These are phyloP conservation scores for Colletotrichum horii DNA, from an alignment of 2,329 filamentous ascomycete genomes.

Conservation along the genomic window DNA sequence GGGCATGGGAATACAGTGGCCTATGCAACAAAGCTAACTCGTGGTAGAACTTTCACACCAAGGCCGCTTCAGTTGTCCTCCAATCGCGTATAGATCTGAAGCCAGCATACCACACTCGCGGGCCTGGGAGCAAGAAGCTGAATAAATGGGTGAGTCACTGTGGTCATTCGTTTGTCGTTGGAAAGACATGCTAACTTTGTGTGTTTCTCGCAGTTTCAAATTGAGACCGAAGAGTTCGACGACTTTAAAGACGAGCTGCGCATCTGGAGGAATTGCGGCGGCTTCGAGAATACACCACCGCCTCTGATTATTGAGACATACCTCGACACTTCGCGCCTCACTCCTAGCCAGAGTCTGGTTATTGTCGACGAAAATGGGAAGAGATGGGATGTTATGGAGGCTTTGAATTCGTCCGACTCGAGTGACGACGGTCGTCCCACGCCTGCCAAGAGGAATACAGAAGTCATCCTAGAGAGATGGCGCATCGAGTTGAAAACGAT, in stretches of 20 bases:
- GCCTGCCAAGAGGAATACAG: constrained; percentile 57
- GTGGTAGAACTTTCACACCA: constrained; percentile 87
- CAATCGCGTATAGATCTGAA: constrained; percentile 78
- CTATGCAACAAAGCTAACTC: background rate
- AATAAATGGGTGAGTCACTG: constrained; percentile 81
- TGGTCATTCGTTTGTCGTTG: background rate
- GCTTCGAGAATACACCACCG: constrained; percentile 73
- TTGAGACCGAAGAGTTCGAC: constrained; percentile 92
- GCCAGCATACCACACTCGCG: constrained; percentile 54
- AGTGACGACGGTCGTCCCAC: constrained; percentile 45
- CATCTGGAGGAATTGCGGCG: constrained; percentile 82
- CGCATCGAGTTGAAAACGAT: constrained; percentile 77
- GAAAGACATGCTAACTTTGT: background rate
- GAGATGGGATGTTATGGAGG: constrained; percentile 89
- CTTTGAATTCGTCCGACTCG: constrained; percentile 69
- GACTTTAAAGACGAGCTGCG: constrained; percentile 81
- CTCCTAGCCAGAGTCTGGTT: constrained; percentile 85
- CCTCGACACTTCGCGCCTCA: constrained; percentile 79
- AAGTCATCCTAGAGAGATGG: constrained; percentile 92
- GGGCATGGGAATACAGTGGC: background rate
- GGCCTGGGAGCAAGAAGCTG: constrained; percentile 58
- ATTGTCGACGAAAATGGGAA: constrained; percentile 88
- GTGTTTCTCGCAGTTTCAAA: constrained; percentile 74
- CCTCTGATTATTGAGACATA: constrained; percentile 91
- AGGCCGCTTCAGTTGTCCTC: constrained; percentile 83